Percentiles rank a stretch among this genome's conserved stretches.
These are phyloP conservation scores for Forsythia suspensa DNA, from an alignment of 257 asterid species.

Conservation along the genomic window DNA sequence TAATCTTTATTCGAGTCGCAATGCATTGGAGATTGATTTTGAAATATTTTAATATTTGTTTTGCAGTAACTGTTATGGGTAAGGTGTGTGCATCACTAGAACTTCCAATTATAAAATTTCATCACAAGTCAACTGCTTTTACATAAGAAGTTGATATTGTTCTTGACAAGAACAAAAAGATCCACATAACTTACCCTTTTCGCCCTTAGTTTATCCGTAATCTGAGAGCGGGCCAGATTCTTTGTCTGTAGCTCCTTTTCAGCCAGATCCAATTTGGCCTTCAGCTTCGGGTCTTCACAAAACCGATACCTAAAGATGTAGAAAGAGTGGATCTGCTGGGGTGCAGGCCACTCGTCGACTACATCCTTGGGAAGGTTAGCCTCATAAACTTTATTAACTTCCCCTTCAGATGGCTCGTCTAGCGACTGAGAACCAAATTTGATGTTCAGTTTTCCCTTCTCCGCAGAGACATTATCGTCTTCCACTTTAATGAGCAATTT, in stretches of 20 bases:
- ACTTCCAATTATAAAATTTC: background rate
- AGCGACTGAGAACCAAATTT: background rate
- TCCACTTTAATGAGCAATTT: slow-evolving; percentile 17
- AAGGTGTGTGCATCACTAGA: background rate
- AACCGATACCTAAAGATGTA: slow-evolving; percentile 59
- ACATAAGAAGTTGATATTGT: background rate
- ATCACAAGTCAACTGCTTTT: background rate
- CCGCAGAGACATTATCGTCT: background rate
- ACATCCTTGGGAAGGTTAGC: slow-evolving; percentile 68
- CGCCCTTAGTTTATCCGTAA: slow-evolving; percentile 59
- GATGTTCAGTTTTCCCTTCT: background rate
- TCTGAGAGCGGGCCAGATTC: slow-evolving; percentile 64
- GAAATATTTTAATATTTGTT: background rate
- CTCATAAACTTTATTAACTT: slow-evolving; percentile 37
- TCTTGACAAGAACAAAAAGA: background rate
- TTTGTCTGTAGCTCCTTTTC: slow-evolving; percentile 70
- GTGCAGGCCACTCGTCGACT: slow-evolving; percentile 91
- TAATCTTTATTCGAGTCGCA: background rate
- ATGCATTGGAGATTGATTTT: background rate
- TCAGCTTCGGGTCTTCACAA: slow-evolving; percentile 64
- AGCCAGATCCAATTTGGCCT: slow-evolving; percentile 60
- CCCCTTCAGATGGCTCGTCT: slow-evolving; percentile 24
- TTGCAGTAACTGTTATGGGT: background rate
- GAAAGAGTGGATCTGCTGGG: slow-evolving; percentile 59
- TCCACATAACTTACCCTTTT: slow-evolving; percentile 50